phyloP scores from a whole-genome alignment of 2,329 filamentous ascomycete species.

The Basipetospora chlamydospora region DNA sequence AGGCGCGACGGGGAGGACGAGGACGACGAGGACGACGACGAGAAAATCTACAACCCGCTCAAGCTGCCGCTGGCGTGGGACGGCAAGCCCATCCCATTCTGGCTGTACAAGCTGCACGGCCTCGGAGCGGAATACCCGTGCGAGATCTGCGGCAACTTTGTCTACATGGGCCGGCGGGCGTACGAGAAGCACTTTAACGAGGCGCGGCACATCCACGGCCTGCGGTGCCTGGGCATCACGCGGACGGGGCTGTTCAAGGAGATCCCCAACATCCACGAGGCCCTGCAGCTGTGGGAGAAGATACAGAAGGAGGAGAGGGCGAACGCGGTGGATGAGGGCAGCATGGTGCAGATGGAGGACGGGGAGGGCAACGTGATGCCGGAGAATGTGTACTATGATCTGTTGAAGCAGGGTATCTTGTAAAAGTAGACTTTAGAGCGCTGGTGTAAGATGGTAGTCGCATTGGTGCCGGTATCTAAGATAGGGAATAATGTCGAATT shows the following conservation, averaged over 20 bases:
- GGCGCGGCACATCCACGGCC: constrained; percentile 76
- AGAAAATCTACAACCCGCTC: constrained; percentile 90
- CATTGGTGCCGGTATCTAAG: too few relatives aligned
- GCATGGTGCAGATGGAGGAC: constrained; percentile 97
- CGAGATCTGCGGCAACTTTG: constrained; percentile 94
- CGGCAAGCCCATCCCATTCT: constrained; percentile 96
- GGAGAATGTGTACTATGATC: constrained; percentile 91
- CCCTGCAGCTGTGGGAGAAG: constrained; percentile 81
- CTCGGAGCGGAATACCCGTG: constrained; percentile 89
- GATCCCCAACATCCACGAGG: constrained; percentile 85
- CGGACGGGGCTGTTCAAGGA: constrained; percentile 86
- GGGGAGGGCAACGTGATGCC: constrained; percentile 97
- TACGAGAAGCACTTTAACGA: constrained; percentile 99
- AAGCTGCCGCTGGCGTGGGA: constrained; percentile 96
- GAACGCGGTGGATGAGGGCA: constrained; percentile 60
- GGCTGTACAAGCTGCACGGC: constrained; percentile 94
- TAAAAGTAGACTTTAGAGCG: too few relatives aligned
- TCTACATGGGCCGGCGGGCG: constrained; percentile 93
- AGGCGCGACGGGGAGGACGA: constrained; percentile 48
- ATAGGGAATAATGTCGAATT: too few relatives aligned
- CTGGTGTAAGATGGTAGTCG: too few relatives aligned
- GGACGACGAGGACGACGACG: constrained; percentile 66
- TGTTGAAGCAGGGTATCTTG: constrained; percentile 80
- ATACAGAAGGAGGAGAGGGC: constrained; percentile 75
- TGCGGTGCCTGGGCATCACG: constrained; percentile 87